Base-by-base conservation (phyloP, 495 filamentous ascomycete species). In the Penicillium dipodomyicola region DNA sequence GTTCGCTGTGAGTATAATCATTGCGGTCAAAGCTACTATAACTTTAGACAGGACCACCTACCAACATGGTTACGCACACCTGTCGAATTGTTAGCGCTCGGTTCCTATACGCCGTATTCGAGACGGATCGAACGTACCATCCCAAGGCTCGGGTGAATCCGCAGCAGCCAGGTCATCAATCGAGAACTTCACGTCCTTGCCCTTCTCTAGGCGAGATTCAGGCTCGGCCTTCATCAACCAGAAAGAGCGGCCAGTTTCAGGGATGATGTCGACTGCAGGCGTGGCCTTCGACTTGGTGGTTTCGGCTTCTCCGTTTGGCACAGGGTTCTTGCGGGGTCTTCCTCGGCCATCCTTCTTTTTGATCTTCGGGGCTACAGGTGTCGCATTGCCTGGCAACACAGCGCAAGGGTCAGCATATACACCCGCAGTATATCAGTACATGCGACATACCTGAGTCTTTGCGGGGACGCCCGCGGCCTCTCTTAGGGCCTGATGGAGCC, bases 171-270 rank as follows among this genome's bases (percentile, higher is more conserved):
- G 73, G 67, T 98, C 93, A 65, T 97, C 92, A 61, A 98, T 97
- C 5, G 91, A 96, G 74, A 97, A 98, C 59, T 84, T 88, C 37
- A 96, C 89, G 65, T 96, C 88, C 49, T 86, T 77, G 15, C 91
- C 90, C 48, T 91, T 96, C 67, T 94, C 90, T 22, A 92, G 67
- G 19, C 94, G 86, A 25, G 90, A 84, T 64, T 92, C 87, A 3
- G 94, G 93, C 72, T 97, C 93, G 8, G 93, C 91, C 76, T 97
- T 97, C 84, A 97, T 84, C 58, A 97, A 83, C 93, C 92, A 97
- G 72, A 90, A 96, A 22, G 74, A 76, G 23, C 60, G 70, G 17
- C 61, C 68, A 25, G 61, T 52, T 7, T 64, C 63, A 27, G 62
- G 54, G 25, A 58, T 52, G 8, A 46, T 56, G 2, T 48, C 40